phyloP scores from a whole-genome alignment of 257 asterid species.

The Przewalskia tangutica region DNA sequence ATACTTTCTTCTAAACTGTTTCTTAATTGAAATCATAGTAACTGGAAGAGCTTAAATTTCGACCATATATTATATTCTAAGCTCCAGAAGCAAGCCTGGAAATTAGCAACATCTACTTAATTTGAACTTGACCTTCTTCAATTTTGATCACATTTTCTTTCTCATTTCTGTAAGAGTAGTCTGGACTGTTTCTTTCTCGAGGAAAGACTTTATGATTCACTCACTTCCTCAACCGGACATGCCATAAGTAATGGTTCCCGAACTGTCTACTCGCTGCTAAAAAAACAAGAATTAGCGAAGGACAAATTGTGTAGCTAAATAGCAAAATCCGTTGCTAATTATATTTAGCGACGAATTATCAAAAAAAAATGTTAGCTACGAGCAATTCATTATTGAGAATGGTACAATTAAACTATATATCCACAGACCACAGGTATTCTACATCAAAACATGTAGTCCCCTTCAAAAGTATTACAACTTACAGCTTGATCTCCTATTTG shows the following conservation, averaged over 20 bases:
- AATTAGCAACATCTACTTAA: not conserved
- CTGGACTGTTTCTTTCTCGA: conserved; percentile 16
- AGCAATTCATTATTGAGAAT: too few species aligned
- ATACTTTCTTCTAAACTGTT: not conserved
- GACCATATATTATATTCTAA: conserved; percentile 74
- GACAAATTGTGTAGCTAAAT: too few species aligned
- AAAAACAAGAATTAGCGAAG: too few species aligned
- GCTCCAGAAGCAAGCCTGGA: conserved; percentile 97
- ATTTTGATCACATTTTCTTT: conserved; percentile 53
- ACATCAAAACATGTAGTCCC: too few species aligned
- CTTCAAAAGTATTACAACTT: too few species aligned
- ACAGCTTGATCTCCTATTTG: too few species aligned
- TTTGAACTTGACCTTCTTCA: conserved; percentile 66
- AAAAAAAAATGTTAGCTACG: too few species aligned
- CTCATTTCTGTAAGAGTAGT: conserved; percentile 28
- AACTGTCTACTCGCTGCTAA: conserved; percentile 20
- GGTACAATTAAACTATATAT: too few species aligned
- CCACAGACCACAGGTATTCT: too few species aligned
- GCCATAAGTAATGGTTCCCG: conserved; percentile 36
- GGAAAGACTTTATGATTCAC: conserved; percentile 44
- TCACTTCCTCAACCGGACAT: conserved; percentile 60
- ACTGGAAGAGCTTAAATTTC: conserved; percentile 1
- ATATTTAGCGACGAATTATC: too few species aligned
- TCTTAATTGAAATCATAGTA: not conserved
- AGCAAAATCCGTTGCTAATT: too few species aligned